Evolutionary conservation across 2,329 filamentous ascomycete species (phyloP).

Genomic region (Berkeleyomyces basicola): DNA sequence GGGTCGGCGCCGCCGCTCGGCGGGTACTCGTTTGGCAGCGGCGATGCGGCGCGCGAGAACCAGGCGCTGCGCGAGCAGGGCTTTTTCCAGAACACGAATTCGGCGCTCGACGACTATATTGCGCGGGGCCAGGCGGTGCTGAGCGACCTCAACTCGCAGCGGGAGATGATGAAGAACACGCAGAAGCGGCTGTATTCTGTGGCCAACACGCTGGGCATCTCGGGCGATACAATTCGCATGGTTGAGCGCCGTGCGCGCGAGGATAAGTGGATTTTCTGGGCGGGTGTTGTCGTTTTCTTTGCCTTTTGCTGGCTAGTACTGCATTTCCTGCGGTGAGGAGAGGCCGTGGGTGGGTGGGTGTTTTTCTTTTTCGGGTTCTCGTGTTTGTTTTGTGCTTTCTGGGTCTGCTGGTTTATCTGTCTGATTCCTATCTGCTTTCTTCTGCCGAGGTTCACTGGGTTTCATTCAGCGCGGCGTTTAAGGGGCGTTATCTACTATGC

Average conservation of each 20-base stretch:
- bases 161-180: constrained; percentile 88
- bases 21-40: constrained; percentile 28
- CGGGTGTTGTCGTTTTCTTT: constrained; percentile 72
- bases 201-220: constrained; percentile 83
- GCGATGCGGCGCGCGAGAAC: constrained; percentile 54
- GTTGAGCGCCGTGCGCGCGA: constrained; percentile 80
- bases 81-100: constrained; percentile 70
- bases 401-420: constrained; percentile 7
- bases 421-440: constrained; percentile 9
- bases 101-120: constrained; percentile 83
- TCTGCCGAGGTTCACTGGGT: not conserved
- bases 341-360: constrained; percentile 9
- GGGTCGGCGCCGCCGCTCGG: constrained; percentile 6
- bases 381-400: constrained; percentile 14
- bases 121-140: constrained; percentile 81
- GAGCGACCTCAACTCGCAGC: constrained; percentile 73
- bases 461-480: constrained; percentile 13
- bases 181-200: constrained; percentile 83
- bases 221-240: constrained; percentile 93
- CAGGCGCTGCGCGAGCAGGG: constrained; percentile 80
- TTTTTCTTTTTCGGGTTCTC: not conserved
- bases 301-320: constrained; percentile 82
- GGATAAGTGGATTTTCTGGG: constrained; percentile 97
- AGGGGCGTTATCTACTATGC: not conserved
- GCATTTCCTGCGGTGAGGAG: constrained; percentile 57